Evolutionary conservation across 2,329 filamentous ascomycete species (phyloP).

Genomic region (Grosmannia serpens): DNA sequence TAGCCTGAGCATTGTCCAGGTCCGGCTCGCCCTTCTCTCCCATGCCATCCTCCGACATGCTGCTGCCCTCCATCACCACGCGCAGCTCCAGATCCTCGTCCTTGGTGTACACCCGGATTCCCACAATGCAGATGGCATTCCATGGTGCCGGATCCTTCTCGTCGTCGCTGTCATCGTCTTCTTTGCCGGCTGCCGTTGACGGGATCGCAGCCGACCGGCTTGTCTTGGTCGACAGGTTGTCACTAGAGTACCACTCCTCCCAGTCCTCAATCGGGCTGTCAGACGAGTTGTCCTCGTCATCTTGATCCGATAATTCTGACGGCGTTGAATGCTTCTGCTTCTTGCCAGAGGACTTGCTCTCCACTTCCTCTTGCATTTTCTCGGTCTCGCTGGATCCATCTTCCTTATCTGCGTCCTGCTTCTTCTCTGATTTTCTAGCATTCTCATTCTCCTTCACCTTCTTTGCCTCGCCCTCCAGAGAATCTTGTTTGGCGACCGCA

Average conservation of each 20-base stretch:
- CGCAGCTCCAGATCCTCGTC: conserved; percentile 41
- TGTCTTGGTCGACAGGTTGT: conserved; percentile 40
- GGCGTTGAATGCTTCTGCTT: not conserved
- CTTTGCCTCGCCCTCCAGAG: not conserved
- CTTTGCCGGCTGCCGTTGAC: conserved; percentile 20
- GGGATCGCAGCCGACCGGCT: conserved; percentile 10
- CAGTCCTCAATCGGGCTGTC: conserved; percentile 49
- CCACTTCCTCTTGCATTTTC: not conserved
- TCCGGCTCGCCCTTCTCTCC: conserved; percentile 43
- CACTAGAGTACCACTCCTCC: conserved; percentile 46
- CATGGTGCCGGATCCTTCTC: conserved; percentile 46
- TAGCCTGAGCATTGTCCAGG: conserved; percentile 44
- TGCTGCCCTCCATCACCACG: conserved; percentile 44
- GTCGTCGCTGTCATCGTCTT: conserved; percentile 39
- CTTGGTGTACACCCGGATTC: conserved; percentile 48
- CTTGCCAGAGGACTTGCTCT: not conserved
- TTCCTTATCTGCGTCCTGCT: not conserved
- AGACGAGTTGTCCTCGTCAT: conserved; percentile 38
- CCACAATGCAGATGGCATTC: conserved; percentile 52
- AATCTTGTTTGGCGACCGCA: not conserved
- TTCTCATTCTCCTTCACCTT: not conserved
- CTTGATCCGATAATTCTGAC: not conserved
- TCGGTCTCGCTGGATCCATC: not conserved
- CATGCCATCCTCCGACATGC: conserved; percentile 43
- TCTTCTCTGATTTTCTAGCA: not conserved